Conservation (phyloP, 1,139 yeast species). For the Pichia sp. region DNA sequence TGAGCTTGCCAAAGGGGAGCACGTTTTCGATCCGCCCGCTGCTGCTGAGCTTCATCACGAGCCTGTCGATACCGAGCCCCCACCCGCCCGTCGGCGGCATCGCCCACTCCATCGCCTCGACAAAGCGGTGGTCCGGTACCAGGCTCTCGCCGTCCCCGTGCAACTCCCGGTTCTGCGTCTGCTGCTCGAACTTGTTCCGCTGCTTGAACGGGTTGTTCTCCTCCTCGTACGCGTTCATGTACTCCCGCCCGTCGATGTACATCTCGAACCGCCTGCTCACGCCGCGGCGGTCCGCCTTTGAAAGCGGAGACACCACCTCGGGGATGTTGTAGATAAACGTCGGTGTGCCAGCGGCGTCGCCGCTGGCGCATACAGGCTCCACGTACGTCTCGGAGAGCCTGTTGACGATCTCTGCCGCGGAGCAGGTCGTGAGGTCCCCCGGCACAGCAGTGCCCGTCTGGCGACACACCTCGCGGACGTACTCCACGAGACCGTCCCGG, state of each 20-base stretch:
- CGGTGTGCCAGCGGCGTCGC: slow-evolving; percentile 43
- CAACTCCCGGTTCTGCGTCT: slow-evolving; percentile 45
- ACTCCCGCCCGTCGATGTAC: slow-evolving; percentile 75
- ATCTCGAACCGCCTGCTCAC: slow-evolving; percentile 67
- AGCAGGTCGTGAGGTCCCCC: background rate
- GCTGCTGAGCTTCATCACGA: slow-evolving; percentile 73
- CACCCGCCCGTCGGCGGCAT: slow-evolving; percentile 98
- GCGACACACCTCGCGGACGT: slow-evolving; percentile 2
- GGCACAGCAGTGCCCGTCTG: background rate
- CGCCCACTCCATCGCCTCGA: slow-evolving; percentile 81
- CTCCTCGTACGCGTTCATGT: slow-evolving; percentile 93
- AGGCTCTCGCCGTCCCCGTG: slow-evolving; percentile 59
- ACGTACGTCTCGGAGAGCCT: slow-evolving; percentile 55
- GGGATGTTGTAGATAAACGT: slow-evolving; percentile 83
- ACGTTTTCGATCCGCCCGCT: slow-evolving; percentile 71
- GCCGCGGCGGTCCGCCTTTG: slow-evolving; percentile 51
- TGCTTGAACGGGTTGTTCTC: slow-evolving; percentile 84
- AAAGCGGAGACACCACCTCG: slow-evolving; percentile 76
- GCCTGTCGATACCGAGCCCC: slow-evolving; percentile 91
- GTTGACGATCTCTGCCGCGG: slow-evolving; percentile 56
- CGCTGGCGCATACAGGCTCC: slow-evolving; percentile 51
- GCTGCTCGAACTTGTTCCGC: slow-evolving; percentile 52
- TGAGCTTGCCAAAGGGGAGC: slow-evolving; percentile 73
- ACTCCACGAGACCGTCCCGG: background rate
- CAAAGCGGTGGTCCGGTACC: slow-evolving; percentile 68